Evolutionary conservation across 1,284 basidiomycete genomes (phyloP), one percentile per base, ranked within the genome.

Genomic region (Lentinula novae-zelandiae): DNA sequence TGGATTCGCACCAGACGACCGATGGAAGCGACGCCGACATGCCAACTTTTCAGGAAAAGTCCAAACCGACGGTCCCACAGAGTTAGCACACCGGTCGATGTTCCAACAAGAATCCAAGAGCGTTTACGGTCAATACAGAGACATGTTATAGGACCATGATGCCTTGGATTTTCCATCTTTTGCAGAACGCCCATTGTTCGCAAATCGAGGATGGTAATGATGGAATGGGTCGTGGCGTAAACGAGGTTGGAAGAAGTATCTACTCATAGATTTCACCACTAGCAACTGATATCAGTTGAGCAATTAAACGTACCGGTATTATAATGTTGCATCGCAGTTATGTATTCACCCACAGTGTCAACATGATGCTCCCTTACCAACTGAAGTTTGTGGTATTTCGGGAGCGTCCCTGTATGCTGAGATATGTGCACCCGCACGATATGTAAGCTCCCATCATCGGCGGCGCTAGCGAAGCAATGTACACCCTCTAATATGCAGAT

Each of bases 31-130:
- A 80, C 78, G n/a, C 86, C 87, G 0, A 87, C 86, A 64, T 86
- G 84, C 96, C 96, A 98, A 55, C 86, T 91, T 70, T 90, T 90
- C 67, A 98, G 77, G 5, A 92, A 76, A n/a, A 98, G 77, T 0
- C 94, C 93, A 66, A 98, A 98, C 2, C 96, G 87, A 56, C 95
- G 83, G 75, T 99, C 96, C 95, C 96, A 98, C 1, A 98, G 80
- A 2, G 89, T 87, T 6, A 98, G 76, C 8, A 89, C 83, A 4
- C 96, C 96, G 1, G 84, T 84, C 2, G 90, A 85, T 0, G 96
- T 96, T 1, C 94, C 96, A 34, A 92, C 86, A 5, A 96, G 79
- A 39, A 95, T 78, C 96, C 96, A 98, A 3, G 90, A 84, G 31
- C 84, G 84, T 66, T 90, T 90, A 31, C 85, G 83, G 69, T 96